Conservation (phyloP, 2,329 filamentous ascomycete species). For the Colletotrichum zoysiae region DNA sequence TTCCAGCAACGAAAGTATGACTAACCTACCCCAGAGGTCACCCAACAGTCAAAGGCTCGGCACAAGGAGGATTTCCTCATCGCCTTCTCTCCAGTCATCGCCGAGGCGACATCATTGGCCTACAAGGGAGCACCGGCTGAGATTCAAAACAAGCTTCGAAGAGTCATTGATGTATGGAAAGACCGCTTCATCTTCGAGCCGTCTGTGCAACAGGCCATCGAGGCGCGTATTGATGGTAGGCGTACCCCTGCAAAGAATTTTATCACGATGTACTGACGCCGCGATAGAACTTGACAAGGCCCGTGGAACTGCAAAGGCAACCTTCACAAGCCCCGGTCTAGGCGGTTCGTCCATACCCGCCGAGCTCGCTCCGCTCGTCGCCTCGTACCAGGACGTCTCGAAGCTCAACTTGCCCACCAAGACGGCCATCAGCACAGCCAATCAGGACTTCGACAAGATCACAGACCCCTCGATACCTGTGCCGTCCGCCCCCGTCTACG, state of each 20-base stretch:
- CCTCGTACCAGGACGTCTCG: slow-evolving; percentile 78
- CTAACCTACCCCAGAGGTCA: slow-evolving; percentile 76
- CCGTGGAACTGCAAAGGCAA: slow-evolving; percentile 64
- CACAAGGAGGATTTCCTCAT: slow-evolving; percentile 92
- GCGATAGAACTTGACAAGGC: slow-evolving; percentile 72
- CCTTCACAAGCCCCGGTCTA: slow-evolving; percentile 74
- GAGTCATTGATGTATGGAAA: slow-evolving; percentile 96
- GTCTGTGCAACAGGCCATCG: slow-evolving; percentile 84
- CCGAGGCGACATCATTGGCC: slow-evolving; percentile 88
- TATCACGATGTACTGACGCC: slow-evolving; percentile 39
- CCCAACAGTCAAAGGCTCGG: slow-evolving; percentile 93
- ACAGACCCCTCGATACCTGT: slow-evolving; percentile 76
- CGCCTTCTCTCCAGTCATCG: slow-evolving; percentile 91
- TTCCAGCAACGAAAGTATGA: background rate
- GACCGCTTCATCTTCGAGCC: slow-evolving; percentile 86
- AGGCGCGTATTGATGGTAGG: slow-evolving; percentile 82
- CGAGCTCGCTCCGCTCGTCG: slow-evolving; percentile 82
- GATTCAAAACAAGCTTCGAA: slow-evolving; percentile 86
- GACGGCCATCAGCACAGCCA: slow-evolving; percentile 76
- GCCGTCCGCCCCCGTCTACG: slow-evolving; percentile 90
- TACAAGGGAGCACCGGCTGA: slow-evolving; percentile 91
- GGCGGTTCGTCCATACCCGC: slow-evolving; percentile 73
- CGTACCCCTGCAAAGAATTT: slow-evolving; percentile 12
- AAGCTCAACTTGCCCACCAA: slow-evolving; percentile 79
- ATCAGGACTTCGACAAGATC: slow-evolving; percentile 86